These are phyloP conservation scores for Rhizopus stolonifer DNA, from an alignment of 371 early-diverging fungal genomes.

Conservation along the genomic window DNA sequence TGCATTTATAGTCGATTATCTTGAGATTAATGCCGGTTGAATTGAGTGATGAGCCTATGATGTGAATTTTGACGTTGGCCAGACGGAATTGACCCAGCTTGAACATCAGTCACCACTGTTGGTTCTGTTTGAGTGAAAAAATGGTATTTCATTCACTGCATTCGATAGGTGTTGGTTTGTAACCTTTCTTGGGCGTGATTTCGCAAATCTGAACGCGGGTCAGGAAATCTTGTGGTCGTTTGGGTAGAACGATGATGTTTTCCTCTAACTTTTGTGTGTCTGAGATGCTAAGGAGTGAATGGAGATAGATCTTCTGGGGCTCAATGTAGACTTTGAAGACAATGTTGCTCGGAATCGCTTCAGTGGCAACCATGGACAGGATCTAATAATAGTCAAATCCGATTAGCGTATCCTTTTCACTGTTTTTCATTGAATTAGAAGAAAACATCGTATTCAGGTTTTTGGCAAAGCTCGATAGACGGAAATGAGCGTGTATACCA, in stretches of 20 bases:
- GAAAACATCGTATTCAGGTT: slow-evolving; percentile 18
- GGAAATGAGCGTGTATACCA: slow-evolving; percentile 78
- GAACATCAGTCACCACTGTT: slow-evolving; percentile 73
- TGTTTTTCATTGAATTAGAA: slow-evolving; percentile 6
- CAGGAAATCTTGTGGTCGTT: slow-evolving; percentile 39
- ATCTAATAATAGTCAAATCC: slow-evolving; percentile 63
- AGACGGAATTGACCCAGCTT: slow-evolving; percentile 64
- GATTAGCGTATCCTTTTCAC: slow-evolving; percentile 11
- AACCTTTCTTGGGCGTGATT: slow-evolving; percentile 57
- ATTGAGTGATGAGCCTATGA: slow-evolving; percentile 46
- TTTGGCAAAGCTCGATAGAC: slow-evolving; percentile 60
- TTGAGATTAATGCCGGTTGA: slow-evolving; percentile 40
- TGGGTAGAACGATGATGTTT: neutral
- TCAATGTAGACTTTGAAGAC: slow-evolving; percentile 63
- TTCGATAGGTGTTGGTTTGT: slow-evolving; percentile 53
- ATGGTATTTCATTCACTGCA: neutral
- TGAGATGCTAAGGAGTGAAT: slow-evolving; percentile 6
- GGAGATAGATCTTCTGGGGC: slow-evolving; percentile 42
- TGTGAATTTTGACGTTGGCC: slow-evolving; percentile 61
- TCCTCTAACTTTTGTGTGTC: neutral
- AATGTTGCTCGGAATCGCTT: slow-evolving; percentile 40
- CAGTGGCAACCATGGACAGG: slow-evolving; percentile 44
- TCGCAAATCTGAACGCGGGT: slow-evolving; percentile 62
- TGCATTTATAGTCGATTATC: slow-evolving; percentile 25
- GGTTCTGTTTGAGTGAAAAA: slow-evolving; percentile 74